Conservation (phyloP, 2,329 filamentous ascomycete genomes). For the Xylariomycetidae sp. region DNA sequence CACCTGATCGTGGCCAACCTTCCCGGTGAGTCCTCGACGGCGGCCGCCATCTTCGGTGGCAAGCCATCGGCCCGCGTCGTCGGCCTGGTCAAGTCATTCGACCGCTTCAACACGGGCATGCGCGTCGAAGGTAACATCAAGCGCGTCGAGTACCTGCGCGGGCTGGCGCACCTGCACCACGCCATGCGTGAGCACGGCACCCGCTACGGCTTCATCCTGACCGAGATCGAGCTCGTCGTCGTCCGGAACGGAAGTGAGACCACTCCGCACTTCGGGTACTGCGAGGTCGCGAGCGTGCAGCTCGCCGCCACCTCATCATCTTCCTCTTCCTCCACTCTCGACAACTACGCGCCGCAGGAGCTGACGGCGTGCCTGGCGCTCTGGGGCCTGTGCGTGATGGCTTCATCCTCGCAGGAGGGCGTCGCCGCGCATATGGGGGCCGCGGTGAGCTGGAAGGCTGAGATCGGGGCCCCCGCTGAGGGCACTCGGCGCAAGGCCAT, state of each 20-base stretch:
- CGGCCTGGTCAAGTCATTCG: constrained; percentile 82
- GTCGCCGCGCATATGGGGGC: constrained; percentile 57
- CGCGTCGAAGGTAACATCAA: constrained; percentile 78
- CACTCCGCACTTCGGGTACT: constrained; percentile 80
- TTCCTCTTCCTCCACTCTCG: constrained; percentile 28
- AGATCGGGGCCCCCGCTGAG: constrained; percentile 72
- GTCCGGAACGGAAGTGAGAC: constrained; percentile 72
- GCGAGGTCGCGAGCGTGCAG: constrained; percentile 67
- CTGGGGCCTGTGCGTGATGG: constrained; percentile 73
- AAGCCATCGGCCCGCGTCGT: constrained; percentile 43
- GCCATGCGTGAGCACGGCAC: constrained; percentile 91
- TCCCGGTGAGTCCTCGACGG: constrained; percentile 51
- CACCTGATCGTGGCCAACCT: constrained; percentile 64
- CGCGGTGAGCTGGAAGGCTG: constrained; percentile 59
- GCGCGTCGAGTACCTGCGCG: constrained; percentile 83
- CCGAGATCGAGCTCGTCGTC: constrained; percentile 89
- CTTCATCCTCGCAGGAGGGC: constrained; percentile 30
- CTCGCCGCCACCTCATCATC: constrained; percentile 40
- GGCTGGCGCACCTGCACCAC: constrained; percentile 79
- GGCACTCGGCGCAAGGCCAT: constrained; percentile 66
- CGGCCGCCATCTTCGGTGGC: constrained; percentile 45
- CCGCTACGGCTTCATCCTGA: constrained; percentile 93
- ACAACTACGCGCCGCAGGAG: constrained; percentile 39
- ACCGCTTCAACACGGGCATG: constrained; percentile 95
- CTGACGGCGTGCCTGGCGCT: constrained; percentile 70